phyloP scores from a whole-genome alignment of 139 green algal species.

The Astrephomene gubernaculifera region DNA sequence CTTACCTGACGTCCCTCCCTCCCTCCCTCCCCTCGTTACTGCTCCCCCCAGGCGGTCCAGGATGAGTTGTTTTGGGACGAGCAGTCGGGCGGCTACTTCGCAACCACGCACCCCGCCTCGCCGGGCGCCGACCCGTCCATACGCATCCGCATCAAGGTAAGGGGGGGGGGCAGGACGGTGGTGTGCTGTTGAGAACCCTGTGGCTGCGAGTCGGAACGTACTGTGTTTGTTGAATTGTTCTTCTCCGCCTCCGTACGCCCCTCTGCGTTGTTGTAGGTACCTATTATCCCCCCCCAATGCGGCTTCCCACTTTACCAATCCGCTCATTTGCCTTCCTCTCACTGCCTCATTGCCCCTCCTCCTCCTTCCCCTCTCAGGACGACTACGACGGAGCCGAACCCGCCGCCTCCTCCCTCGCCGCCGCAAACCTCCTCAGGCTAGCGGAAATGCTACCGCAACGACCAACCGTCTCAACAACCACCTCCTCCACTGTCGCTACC shows the following conservation, averaged over 20 bases:
- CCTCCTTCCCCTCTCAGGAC: conserved; percentile 64
- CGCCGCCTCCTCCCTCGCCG: conserved; percentile 77
- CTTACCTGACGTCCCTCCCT: background rate
- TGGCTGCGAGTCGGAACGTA: background rate
- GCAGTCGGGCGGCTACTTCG: conserved; percentile 78
- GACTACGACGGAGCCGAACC: conserved; percentile 94
- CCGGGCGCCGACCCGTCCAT: conserved; percentile 66
- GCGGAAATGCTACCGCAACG: conserved; percentile 58
- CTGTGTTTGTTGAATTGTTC: background rate
- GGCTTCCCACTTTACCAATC: background rate
- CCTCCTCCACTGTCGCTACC: too few relatives aligned
- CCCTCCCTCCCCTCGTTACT: background rate
- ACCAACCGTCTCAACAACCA: too few relatives aligned
- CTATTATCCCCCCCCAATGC: background rate
- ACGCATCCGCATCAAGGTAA: conserved; percentile 61
- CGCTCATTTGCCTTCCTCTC: background rate
- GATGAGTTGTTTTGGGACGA: conserved; percentile 89
- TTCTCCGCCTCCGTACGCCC: background rate
- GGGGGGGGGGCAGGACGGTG: background rate
- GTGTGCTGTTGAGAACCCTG: background rate
- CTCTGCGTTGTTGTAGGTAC: background rate
- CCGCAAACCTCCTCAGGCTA: conserved; percentile 77
- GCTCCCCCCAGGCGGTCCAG: conserved; percentile 27
- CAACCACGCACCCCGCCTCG: conserved; percentile 44
- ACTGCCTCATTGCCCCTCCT: background rate